Evolutionary conservation across 2,329 filamentous ascomycete genomes (phyloP).

Genomic region (Laburnicola sp.): DNA sequence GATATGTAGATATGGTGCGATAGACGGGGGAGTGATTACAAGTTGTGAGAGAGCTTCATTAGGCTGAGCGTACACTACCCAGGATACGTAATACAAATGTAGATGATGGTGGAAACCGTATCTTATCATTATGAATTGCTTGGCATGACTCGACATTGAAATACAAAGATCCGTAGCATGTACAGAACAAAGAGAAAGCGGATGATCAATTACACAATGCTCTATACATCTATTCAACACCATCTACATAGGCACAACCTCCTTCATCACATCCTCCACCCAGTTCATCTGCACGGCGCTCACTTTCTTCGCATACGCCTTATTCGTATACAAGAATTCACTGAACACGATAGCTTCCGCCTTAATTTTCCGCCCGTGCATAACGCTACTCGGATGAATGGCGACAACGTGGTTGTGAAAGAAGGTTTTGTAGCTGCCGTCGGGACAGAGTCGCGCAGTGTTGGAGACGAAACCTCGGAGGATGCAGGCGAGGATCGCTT

Average conservation of each 20-base stretch:
- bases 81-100: too few relatives aligned
- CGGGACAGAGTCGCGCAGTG: conserved; percentile 61
- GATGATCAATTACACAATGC: not conserved
- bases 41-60: too few relatives aligned
- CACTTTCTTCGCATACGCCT: conserved; percentile 64
- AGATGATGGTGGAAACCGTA: too few relatives aligned
- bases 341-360: conserved; percentile 67
- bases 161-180: too few relatives aligned
- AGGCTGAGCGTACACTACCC: too few relatives aligned
- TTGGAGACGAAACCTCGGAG: conserved; percentile 63
- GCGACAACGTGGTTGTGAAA: conserved; percentile 64
- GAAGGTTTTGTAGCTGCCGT: conserved; percentile 64
- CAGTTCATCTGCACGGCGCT: conserved; percentile 66
- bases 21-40: too few relatives aligned
- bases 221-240: not conserved
- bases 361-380: conserved; percentile 61
- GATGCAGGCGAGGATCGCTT: conserved; percentile 61
- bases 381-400: conserved; percentile 64
- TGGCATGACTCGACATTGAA: too few relatives aligned
- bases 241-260: conserved; percentile 10
- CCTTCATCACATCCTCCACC: conserved; percentile 57
- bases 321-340: conserved; percentile 67
- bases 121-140: too few relatives aligned
- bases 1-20: too few relatives aligned
- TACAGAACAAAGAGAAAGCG: too few relatives aligned